Evolutionary conservation across 176 grass and related monocot genomes (phyloP).

Genomic region (Eleusine indica): DNA sequence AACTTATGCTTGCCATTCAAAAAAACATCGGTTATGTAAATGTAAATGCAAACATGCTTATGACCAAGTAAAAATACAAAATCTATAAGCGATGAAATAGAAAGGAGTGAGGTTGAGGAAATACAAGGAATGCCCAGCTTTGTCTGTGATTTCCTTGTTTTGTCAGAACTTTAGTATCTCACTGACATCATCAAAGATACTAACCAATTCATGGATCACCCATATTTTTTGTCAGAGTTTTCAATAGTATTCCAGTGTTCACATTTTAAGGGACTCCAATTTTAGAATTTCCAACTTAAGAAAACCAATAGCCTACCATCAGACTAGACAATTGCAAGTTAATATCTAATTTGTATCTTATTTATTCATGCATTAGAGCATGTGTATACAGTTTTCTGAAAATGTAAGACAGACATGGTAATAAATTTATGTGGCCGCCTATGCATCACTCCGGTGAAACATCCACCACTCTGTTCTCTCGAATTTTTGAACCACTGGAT

Average conservation of each 20-base stretch:
- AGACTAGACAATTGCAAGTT: background rate
- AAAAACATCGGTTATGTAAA: background rate
- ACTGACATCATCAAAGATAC: background rate
- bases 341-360: background rate
- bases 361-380: slow-evolving; percentile 27
- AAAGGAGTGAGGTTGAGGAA: too few relatives aligned
- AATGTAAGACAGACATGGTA: slow-evolving; percentile 1
- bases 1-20: slow-evolving; percentile 29
- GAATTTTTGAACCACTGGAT: too few relatives aligned
- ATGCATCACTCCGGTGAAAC: too few relatives aligned
- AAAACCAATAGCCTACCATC: slow-evolving; percentile 22
- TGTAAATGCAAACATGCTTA: too few relatives aligned
- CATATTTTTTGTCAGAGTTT: slow-evolving; percentile 2
- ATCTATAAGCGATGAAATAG: too few relatives aligned
- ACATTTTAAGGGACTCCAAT: slow-evolving; percentile 28
- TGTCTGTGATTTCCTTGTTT: background rate
- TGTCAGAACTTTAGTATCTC: background rate
- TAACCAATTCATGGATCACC: slow-evolving; percentile 14
- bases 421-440: background rate
- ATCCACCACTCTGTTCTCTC: too few relatives aligned
- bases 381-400: slow-evolving; percentile 31
- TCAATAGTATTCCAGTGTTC: background rate
- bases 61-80: too few relatives aligned
- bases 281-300: slow-evolving; percentile 25
- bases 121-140: background rate